Conservation (phyloP, 2,329 filamentous ascomycete genomes). For the Lizonia empirigonia region DNA sequence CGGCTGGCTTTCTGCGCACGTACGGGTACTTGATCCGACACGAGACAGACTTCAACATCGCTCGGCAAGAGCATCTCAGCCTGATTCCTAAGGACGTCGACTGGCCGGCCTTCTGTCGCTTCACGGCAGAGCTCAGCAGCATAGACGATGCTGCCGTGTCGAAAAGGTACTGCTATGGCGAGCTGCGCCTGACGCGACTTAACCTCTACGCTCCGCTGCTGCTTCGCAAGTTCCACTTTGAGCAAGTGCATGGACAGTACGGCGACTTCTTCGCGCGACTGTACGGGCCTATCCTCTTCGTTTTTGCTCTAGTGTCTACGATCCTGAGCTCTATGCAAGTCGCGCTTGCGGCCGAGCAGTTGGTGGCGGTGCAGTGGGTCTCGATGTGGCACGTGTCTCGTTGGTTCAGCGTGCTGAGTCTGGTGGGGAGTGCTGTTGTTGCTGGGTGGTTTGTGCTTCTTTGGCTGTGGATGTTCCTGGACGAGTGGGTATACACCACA, state of each 20-base stretch:
- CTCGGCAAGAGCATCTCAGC: slow-evolving; percentile 26
- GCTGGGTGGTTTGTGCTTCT: slow-evolving; percentile 24
- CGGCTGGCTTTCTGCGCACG: slow-evolving; percentile 48
- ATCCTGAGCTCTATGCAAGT: slow-evolving; percentile 34
- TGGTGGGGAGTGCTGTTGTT: slow-evolving; percentile 18
- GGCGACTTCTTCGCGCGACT: slow-evolving; percentile 24
- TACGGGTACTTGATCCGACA: slow-evolving; percentile 51
- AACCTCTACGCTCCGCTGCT: slow-evolving; percentile 52
- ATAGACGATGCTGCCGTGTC: slow-evolving; percentile 45
- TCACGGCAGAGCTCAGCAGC: slow-evolving; percentile 14
- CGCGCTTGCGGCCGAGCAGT: slow-evolving; percentile 22
- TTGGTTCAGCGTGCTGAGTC: slow-evolving; percentile 28
- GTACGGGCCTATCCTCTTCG: slow-evolving; percentile 27
- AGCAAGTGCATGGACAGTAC: slow-evolving; percentile 44
- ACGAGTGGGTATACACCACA: slow-evolving; percentile 27
- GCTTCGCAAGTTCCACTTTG: slow-evolving; percentile 30
- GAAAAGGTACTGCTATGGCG: slow-evolving; percentile 51
- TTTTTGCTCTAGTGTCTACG: slow-evolving; percentile 24
- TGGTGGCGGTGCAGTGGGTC: slow-evolving; percentile 1
- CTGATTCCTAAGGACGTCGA: slow-evolving; percentile 30
- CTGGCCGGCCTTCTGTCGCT: slow-evolving; percentile 27
- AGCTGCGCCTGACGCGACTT: slow-evolving; percentile 52
- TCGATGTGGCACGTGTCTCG: slow-evolving; percentile 20
- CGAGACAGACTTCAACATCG: slow-evolving; percentile 48
- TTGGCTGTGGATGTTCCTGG: slow-evolving; percentile 29